Evolutionary conservation across 73 alveolate genomes (phyloP), one percentile per base, ranked within the genome.

Genomic region (Durusdinium trenchii): DNA sequence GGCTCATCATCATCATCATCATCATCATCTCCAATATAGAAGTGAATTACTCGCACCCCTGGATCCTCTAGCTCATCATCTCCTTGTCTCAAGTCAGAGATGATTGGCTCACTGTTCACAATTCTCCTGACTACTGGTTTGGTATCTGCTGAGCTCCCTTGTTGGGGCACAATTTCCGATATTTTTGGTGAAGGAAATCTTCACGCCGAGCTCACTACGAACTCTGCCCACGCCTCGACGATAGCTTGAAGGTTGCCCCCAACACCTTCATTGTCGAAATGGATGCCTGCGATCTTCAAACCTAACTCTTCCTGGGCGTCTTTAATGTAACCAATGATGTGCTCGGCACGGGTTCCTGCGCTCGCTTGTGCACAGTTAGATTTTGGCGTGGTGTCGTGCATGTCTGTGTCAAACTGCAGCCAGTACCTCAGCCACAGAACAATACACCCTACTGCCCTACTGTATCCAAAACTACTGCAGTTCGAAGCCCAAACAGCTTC

Each of bases 341-440:
- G 16, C 16, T 50, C 38, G 42, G 85, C 85, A 75, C 85, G 42
- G n/a, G 54, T 18, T 75, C 54, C 57, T 18, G 85, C 85, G 42
- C 54, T 38, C 54, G 4, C 51, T 75, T 50, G 23, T 2, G 50
- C 51, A 52, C 85, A 75, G 12, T 7, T 16, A n/a, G 85, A 38
- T 16, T 50, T 75, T 9, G 85, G 85, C 32, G 50, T 16, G 85
- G 85, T 40, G 51, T 75, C 85, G 42, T 75, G 85, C 85, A 40
- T 50, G 51, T 75, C 85, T 26, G 85, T 75, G 85, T 75, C 85
- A 52, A 75, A 75, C 51, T 75, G 85, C 85, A 75, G 85, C 85
- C 85, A 75, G 38, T 75, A 64, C 79, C 79, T 40, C 76, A 62
- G 76, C n/a, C n/a, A n/a, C n/a, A n/a, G n/a, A n/a, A n/a, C n/a